phyloP scores from a whole-genome alignment of 495 filamentous ascomycete genomes.

The Lasiosphaeria miniovina region DNA sequence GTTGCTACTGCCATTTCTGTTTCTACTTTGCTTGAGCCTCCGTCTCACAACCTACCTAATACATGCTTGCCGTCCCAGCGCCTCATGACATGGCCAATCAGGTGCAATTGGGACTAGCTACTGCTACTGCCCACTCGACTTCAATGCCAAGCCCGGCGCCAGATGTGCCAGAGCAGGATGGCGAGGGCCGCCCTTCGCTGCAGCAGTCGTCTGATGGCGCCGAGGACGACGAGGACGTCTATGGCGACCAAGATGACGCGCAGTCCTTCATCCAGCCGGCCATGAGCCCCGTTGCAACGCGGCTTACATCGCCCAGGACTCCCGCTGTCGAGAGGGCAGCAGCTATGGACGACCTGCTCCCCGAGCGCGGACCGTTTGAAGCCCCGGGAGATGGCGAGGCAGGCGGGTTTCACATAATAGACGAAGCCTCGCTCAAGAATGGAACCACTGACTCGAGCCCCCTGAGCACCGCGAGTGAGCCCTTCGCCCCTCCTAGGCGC shows the following conservation, averaged over 20 bases:
- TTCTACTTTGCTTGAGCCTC: no score
- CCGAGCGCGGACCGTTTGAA: constrained; percentile 55
- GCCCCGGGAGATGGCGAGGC: constrained; percentile 16
- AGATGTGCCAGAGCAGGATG: no score
- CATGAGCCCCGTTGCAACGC: constrained; percentile 68
- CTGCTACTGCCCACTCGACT: no score
- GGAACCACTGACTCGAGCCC: not conserved
- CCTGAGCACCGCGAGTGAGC: not conserved
- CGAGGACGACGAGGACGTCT: constrained; percentile 28
- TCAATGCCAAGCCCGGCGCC: no score
- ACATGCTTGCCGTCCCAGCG: no score
- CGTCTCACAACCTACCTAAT: no score
- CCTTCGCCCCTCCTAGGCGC: not conserved
- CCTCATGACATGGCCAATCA: no score
- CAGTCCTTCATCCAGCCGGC: constrained; percentile 71
- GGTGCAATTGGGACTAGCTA: no score
- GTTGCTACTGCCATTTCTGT: no score
- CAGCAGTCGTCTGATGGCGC: not conserved
- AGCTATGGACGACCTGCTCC: constrained; percentile 54
- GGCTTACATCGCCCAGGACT: constrained; percentile 66
- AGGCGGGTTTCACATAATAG: not conserved
- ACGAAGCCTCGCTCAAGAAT: not conserved
- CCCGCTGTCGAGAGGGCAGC: constrained; percentile 73
- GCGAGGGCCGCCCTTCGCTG: no score
- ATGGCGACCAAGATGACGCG: constrained; percentile 52